A percentile compares a stretch with the other conserved stretches of the same genome.
These are phyloP conservation scores for Cruciata laevipes DNA, from an alignment of 257 asterid species.

Conservation along the genomic window DNA sequence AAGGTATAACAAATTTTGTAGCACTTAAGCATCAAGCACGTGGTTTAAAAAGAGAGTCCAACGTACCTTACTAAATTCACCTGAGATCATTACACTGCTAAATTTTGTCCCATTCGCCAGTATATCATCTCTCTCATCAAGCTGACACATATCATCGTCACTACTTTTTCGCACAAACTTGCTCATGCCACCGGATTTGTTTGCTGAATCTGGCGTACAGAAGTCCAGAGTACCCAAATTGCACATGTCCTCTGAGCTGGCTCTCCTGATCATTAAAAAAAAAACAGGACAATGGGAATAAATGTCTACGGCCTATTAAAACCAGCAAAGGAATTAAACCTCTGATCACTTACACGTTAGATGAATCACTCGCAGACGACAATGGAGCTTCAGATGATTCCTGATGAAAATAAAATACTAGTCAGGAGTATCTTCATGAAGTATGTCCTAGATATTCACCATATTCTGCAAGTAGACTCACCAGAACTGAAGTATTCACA, in stretches of 20 bases:
- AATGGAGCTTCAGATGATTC: slow-evolving; percentile 12
- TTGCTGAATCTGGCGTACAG: slow-evolving; percentile 19
- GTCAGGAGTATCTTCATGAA: background rate
- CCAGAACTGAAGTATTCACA: slow-evolving; percentile 13
- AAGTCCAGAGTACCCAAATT: slow-evolving; percentile 34
- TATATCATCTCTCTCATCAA: slow-evolving; percentile 24
- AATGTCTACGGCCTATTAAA: background rate
- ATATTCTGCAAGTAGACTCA: slow-evolving; percentile 11
- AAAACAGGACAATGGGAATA: slow-evolving; percentile 1
- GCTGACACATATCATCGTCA: slow-evolving; percentile 29
- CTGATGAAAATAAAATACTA: slow-evolving; percentile 5
- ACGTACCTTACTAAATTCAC: slow-evolving; percentile 28
- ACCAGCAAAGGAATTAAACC: background rate
- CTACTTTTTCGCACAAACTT: slow-evolving; percentile 7
- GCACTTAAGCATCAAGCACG: slow-evolving; percentile 2
- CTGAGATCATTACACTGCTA: slow-evolving; percentile 7
- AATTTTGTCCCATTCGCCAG: slow-evolving; percentile 12
- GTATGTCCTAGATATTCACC: background rate
- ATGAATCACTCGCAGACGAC: background rate
- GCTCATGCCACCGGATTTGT: slow-evolving; percentile 15
- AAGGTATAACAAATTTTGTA: background rate
- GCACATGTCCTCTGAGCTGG: slow-evolving; percentile 31
- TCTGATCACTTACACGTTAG: slow-evolving; percentile 13
- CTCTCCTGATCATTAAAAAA: slow-evolving; percentile 14
- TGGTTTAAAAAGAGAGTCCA: background rate